These are phyloP conservation scores for Mycosarcoma mackinlayi DNA, from an alignment of 1,284 basidiomycete genomes.

Conservation along the genomic window DNA sequence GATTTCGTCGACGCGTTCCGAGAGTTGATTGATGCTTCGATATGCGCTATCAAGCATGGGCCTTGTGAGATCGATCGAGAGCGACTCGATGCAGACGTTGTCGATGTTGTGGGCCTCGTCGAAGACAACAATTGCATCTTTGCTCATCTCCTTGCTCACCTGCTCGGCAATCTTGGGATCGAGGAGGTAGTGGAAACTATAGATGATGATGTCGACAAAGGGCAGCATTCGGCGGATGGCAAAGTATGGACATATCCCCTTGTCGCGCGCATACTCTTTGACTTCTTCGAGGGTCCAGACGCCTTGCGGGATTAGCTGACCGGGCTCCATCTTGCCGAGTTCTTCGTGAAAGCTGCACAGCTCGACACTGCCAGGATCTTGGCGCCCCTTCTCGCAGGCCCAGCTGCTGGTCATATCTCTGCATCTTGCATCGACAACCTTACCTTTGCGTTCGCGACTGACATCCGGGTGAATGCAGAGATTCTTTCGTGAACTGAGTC, in stretches of 20 bases:
- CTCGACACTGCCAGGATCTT: conserved; percentile 89
- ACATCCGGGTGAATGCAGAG: conserved; percentile 96
- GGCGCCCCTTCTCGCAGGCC: conserved; percentile 84
- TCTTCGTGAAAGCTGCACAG: conserved; percentile 96
- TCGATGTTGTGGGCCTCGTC: conserved; percentile 99
- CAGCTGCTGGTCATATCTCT: conserved; percentile 91
- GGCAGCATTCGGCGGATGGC: conserved; percentile 97
- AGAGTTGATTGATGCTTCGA: conserved; percentile 85
- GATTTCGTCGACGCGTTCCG: conserved; percentile 96
- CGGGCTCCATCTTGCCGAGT: conserved; percentile 82
- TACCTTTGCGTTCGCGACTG: conserved; percentile 96
- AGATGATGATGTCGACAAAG: conserved; percentile 95
- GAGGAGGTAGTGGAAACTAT: conserved; percentile 98
- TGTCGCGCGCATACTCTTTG: conserved; percentile 85
- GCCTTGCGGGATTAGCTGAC: conserved; percentile 84
- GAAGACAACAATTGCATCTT: conserved; percentile 98
- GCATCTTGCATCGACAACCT: conserved; percentile 95
- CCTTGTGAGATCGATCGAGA: conserved; percentile 97
- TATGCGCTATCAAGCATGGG: conserved; percentile 97
- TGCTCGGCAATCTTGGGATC: conserved; percentile 99
- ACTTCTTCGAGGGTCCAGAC: conserved; percentile 96
- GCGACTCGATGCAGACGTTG: conserved; percentile 98
- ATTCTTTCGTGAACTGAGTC: conserved; percentile 95
- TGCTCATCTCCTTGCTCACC: conserved; percentile 96
- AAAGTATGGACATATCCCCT: conserved; percentile 94